Evolutionary conservation across 257 asterid species (phyloP).

Genomic region (Leptodermis oblonga): DNA sequence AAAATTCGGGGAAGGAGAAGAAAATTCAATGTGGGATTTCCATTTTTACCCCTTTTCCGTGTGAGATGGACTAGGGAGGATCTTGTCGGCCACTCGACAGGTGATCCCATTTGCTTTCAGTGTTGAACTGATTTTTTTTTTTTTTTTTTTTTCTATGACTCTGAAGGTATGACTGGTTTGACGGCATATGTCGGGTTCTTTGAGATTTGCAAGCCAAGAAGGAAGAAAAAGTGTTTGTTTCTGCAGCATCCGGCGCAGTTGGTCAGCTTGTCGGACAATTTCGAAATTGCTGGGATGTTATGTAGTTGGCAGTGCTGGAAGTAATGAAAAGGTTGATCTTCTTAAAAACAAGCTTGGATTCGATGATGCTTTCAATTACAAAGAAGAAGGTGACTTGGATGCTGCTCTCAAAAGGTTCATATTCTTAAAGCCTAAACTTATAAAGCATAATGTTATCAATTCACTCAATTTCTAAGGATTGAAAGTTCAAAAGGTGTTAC

Average conservation of each 20-base stretch:
- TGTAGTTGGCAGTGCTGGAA: conserved; percentile 52
- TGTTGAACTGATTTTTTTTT: no score
- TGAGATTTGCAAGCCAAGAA: not conserved
- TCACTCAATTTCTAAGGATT: no score
- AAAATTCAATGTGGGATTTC: no score
- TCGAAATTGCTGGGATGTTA: conserved; percentile 45
- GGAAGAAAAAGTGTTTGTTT: conserved; percentile 26
- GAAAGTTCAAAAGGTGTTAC: no score
- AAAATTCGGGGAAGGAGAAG: no score
- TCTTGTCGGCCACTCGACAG: no score
- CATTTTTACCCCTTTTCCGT: no score
- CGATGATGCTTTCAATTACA: conserved; percentile 48
- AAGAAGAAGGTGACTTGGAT: conserved; percentile 40
- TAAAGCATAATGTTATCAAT: no score
- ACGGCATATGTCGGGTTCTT: conserved; percentile 5
- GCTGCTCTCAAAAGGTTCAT: conserved; percentile 41
- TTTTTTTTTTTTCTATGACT: not conserved
- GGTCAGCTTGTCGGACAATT: conserved; percentile 61
- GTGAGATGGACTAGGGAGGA: no score
- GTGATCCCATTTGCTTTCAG: not conserved
- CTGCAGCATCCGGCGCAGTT: conserved; percentile 53
- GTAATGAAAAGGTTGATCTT: conserved; percentile 39
- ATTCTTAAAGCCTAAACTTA: not conserved
- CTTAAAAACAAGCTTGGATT: no score
- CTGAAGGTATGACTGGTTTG: conserved; percentile 43